Conservation (phyloP, 768 basidiomycete genomes). For the Cystofilobasidium capitatum region DNA sequence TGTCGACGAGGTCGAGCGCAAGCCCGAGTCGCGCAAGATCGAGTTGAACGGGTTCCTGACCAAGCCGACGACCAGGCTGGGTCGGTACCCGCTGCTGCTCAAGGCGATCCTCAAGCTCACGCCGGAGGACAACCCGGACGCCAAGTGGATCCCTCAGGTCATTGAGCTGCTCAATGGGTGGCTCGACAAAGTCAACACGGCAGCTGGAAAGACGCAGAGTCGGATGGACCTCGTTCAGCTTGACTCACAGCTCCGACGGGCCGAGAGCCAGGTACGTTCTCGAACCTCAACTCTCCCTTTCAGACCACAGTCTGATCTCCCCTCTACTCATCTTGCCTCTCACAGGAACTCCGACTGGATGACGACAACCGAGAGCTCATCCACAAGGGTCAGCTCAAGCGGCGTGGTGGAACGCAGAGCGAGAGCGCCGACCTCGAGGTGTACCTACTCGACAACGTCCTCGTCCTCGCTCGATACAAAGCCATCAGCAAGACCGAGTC, state of each 20-base stretch:
- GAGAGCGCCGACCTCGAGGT: constrained; percentile 84
- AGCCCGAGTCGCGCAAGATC: constrained; percentile 88
- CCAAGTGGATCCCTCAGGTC: constrained; percentile 62
- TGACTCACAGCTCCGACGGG: constrained; percentile 80
- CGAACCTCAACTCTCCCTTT: background rate
- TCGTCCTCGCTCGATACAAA: constrained; percentile 86
- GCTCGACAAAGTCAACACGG: constrained; percentile 75
- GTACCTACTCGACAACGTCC: constrained; percentile 92
- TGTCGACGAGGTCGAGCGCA: constrained; percentile 85
- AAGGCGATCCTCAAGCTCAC: constrained; percentile 90
- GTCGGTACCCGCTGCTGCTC: constrained; percentile 87
- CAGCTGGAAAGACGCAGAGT: constrained; percentile 92
- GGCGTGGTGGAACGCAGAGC: constrained; percentile 59
- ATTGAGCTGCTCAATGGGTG: constrained; percentile 70
- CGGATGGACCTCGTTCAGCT: constrained; percentile 89
- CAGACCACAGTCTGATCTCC: background rate
- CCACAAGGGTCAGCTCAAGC: constrained; percentile 80
- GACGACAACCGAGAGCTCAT: constrained; percentile 86
- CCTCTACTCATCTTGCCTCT: background rate
- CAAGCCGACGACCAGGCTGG: constrained; percentile 92
- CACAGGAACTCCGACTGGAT: constrained; percentile 68
- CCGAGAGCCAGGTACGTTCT: constrained; percentile 65
- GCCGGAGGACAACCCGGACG: constrained; percentile 79
- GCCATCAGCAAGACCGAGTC: constrained; percentile 61
- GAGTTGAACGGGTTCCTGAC: constrained; percentile 97